Evolutionary conservation across 495 filamentous ascomycete genomes (phyloP).

Genomic region (Penicillium tannophilum): DNA sequence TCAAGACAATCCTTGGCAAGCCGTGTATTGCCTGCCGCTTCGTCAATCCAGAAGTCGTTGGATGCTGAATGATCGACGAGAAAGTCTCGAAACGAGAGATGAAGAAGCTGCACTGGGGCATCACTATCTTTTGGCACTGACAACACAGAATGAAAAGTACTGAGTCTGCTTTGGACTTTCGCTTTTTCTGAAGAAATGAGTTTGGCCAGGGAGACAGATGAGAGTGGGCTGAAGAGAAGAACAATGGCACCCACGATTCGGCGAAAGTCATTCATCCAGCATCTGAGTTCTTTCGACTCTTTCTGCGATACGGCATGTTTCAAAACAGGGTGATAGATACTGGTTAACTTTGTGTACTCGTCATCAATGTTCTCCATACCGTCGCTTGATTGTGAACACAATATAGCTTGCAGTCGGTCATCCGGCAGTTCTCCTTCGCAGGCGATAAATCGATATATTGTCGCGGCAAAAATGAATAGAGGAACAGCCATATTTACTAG

Average conservation of each 20-base stretch:
- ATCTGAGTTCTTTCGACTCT: too few relatives aligned
- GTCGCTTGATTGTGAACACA: too few relatives aligned
- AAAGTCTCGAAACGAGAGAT: conserved; percentile 35
- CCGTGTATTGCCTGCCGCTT: too few relatives aligned
- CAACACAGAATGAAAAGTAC: conserved; percentile 25
- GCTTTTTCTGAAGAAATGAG: conserved; percentile 13
- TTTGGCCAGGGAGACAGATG: conserved; percentile 12
- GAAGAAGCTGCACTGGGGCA: conserved; percentile 21
- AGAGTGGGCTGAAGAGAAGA: conserved; percentile 28
- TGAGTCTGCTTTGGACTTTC: conserved; percentile 15
- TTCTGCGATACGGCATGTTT: too few relatives aligned
- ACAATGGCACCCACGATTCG: conserved; percentile 28
- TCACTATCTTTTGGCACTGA: conserved; percentile 14
- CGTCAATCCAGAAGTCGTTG: too few relatives aligned
- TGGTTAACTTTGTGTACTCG: too few relatives aligned
- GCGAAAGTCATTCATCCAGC: too few relatives aligned
- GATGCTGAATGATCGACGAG: conserved; percentile 6
- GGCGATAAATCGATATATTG: conserved; percentile 30
- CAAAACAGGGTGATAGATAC: too few relatives aligned
- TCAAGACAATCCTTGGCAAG: too few relatives aligned
- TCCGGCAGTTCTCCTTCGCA: conserved; percentile 10
- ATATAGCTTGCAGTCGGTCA: conserved; percentile 14
- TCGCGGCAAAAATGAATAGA: conserved; percentile 40
- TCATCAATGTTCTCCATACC: too few relatives aligned
- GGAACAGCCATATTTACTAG: conserved; percentile 26